Evolutionary conservation across 768 basidiomycete genomes (phyloP).

Genomic region (Russula ochroleuca): DNA sequence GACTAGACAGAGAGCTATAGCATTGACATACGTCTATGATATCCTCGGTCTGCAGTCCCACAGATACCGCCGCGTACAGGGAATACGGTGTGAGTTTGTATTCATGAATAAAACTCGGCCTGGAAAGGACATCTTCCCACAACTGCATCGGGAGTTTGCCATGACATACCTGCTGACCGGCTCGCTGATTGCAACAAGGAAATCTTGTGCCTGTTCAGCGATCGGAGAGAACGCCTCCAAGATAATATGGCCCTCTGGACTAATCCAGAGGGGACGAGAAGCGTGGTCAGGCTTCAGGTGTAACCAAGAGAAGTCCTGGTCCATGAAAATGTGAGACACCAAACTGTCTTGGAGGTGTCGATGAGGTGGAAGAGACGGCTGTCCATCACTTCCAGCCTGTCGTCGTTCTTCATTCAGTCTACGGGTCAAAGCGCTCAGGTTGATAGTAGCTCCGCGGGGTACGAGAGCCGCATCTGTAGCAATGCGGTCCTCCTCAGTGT

Average conservation of each 20-base stretch:
- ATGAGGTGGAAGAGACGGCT: constrained; percentile 55
- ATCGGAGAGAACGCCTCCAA: constrained; percentile 97
- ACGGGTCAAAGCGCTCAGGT: constrained; percentile 77
- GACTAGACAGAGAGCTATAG: constrained; percentile 33
- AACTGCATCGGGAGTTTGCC: constrained; percentile 32
- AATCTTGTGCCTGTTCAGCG: constrained; percentile 97
- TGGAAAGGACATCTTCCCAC: constrained; percentile 35
- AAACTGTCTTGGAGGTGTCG: constrained; percentile 69
- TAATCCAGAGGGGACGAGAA: constrained; percentile 94
- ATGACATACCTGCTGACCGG: constrained; percentile 90
- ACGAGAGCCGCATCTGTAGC: constrained; percentile 43
- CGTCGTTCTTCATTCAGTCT: constrained; percentile 66
- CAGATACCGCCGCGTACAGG: constrained; percentile 96
- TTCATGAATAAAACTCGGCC: constrained; percentile 97
- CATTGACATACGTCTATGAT: constrained; percentile 81
- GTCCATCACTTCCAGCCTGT: constrained; percentile 39
- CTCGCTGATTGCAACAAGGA: constrained; percentile 95
- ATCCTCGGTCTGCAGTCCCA: constrained; percentile 95
- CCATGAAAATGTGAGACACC: constrained; percentile 78
- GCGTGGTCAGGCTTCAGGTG: constrained; percentile 88
- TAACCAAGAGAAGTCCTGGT: constrained; percentile 83
- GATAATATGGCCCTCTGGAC: constrained; percentile 88
- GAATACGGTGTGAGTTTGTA: constrained; percentile 99
- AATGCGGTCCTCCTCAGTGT: constrained; percentile 52
- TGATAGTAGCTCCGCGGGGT: constrained; percentile 76